phyloP scores from a whole-genome alignment of 2,329 filamentous ascomycete genomes.

The Colletotrichum sp. region DNA sequence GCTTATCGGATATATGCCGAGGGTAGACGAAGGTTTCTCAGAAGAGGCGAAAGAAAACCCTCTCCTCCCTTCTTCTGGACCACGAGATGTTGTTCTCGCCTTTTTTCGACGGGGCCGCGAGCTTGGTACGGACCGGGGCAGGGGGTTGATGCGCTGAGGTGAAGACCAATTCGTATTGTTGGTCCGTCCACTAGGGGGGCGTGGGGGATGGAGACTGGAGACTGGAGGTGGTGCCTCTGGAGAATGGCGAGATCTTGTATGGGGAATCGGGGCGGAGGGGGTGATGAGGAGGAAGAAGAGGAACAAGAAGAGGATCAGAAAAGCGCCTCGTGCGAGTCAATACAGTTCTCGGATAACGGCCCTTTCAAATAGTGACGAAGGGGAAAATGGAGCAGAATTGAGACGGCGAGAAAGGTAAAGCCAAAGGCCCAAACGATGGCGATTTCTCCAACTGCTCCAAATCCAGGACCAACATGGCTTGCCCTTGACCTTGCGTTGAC shows the following conservation, averaged over 20 bases:
- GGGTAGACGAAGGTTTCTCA: background rate
- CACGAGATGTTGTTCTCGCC: slow-evolving; percentile 3
- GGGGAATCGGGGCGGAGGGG: slow-evolving; percentile 10
- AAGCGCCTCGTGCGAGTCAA: background rate
- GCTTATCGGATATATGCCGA: slow-evolving; percentile 12
- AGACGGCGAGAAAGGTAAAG: background rate
- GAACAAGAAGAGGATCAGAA: background rate
- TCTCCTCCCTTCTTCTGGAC: background rate
- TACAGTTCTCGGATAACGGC: background rate
- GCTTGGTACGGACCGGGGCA: slow-evolving; percentile 6
- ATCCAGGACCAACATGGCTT: background rate
- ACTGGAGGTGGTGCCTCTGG: slow-evolving; percentile 2
- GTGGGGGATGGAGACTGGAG: slow-evolving; percentile 2
- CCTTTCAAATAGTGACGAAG: background rate
- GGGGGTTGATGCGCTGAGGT: slow-evolving; percentile 13
- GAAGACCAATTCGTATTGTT: slow-evolving; percentile 18
- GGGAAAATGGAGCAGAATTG: background rate
- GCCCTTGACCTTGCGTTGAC: background rate
- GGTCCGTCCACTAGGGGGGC: slow-evolving; percentile 1
- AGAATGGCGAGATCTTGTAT: slow-evolving; percentile 7
- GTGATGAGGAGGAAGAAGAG: background rate
- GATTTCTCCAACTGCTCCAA: slow-evolving; percentile 15
- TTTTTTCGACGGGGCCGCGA: slow-evolving; percentile 13
- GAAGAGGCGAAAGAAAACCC: background rate
- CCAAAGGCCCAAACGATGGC: background rate